Evolutionary conservation across 176 grass and related monocot species (phyloP).

Genomic region (Triticum turgidum): DNA sequence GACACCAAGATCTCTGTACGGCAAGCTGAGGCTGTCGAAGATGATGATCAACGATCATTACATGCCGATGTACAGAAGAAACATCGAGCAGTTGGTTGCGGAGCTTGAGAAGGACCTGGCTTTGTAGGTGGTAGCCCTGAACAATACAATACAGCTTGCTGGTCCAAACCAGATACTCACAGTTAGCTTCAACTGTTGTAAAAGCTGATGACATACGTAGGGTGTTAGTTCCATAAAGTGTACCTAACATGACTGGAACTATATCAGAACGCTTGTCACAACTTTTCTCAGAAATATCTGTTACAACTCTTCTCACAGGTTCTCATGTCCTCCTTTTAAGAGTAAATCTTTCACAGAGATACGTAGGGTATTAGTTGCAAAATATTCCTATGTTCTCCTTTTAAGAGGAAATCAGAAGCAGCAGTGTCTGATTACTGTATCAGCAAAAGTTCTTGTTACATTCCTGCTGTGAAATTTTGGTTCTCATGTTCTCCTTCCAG

Average conservation of each 20-base stretch:
- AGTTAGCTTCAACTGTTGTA: conserved; percentile 42
- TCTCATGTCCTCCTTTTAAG: not conserved
- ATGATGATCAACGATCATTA: conserved; percentile 97
- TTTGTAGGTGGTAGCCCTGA: conserved; percentile 13
- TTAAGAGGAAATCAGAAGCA: not conserved
- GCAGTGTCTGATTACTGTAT: not conserved
- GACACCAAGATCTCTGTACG: conserved; percentile 82
- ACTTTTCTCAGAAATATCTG: not conserved
- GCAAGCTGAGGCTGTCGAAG: conserved; percentile 86
- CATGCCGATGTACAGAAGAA: conserved; percentile 94
- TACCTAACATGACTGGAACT: conserved; percentile 25
- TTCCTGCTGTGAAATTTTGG: not conserved
- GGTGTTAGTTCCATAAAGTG: conserved; percentile 22
- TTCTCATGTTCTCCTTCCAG: too few relatives aligned
- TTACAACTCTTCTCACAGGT: not conserved
- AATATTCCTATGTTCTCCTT: too few relatives aligned
- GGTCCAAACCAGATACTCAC: conserved; percentile 18
- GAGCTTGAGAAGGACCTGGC: conserved; percentile 55
- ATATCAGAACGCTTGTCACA: not conserved
- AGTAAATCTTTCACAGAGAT: not conserved
- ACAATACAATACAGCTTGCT: conserved; percentile 17
- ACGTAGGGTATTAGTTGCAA: too few relatives aligned
- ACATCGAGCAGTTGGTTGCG: conserved; percentile 64
- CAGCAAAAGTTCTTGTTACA: not conserved
- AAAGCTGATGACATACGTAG: conserved; percentile 47